Evolutionary conservation across 176 grass and related monocot genomes (phyloP), one percentile per base, ranked within the genome.

Genomic region (Melocanna baccifera): DNA sequence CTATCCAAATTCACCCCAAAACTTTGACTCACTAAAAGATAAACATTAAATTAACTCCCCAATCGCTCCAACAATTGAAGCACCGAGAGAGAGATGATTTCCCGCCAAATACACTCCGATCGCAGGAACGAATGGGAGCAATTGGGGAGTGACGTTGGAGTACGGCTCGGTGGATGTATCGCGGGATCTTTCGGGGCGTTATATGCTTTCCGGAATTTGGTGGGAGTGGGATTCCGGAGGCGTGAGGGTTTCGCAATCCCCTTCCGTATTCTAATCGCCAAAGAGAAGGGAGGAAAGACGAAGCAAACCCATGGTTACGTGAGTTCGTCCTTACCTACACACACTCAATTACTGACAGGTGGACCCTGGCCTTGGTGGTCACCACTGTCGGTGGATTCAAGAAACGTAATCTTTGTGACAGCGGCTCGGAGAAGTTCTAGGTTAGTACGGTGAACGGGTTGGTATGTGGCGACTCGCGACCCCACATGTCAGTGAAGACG

Each of bases 391-490:
- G 73, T 78, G 79, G 1, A 1, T 4, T 1, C 0, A 0, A 0
- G 5, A 0, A 1, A 0, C 0, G 0, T 5, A 0, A 0, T 1
- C 0, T 0, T 9, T 0, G 7, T 12, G 42, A n/a, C 0, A 15
- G 67, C 13, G 50, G 45, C 18, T 70, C 61, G 26, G 30, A 16
- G 29, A 22, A 26, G 69, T 52, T 46, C 67, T 59, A 11, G 20
- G 43, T 74, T 57, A 73, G 9, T 23, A 80, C 81, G 80, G 29
- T 15, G 7, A 6, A 20, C 18, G 5, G 16, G 51, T 14, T 26
- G 30, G 36, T 62, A 43, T 36, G 55, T 45, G 55, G 51, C 1
- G 67, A 46, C 58, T 39, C 32, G 26, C n/a, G 25, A 9, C 1
- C 16, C 69, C 23, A 75, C 69, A 48, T 69, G 81, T 48, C 19